Evolutionary conservation across 2,329 filamentous ascomycete genomes (phyloP).

Genomic region (Penicillium sp.): DNA sequence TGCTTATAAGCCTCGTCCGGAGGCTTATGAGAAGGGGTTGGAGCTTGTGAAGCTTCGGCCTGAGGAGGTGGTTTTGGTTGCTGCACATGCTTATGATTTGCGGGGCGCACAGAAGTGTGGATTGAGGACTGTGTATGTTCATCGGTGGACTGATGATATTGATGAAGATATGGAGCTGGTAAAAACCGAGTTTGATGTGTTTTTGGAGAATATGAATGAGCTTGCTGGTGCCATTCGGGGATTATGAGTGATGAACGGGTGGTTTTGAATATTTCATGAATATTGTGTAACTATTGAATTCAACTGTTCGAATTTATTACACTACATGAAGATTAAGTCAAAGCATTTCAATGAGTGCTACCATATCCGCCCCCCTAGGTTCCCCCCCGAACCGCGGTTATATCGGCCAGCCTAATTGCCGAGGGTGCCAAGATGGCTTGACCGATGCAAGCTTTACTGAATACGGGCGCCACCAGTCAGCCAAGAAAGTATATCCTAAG

Average conservation of each 20-base stretch:
- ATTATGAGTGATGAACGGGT: not conserved
- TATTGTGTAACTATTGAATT: not conserved
- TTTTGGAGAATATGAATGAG: conserved; percentile 27
- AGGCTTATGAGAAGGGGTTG: conserved; percentile 50
- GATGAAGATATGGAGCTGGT: conserved; percentile 48
- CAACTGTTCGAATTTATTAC: not conserved
- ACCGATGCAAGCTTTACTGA: not conserved
- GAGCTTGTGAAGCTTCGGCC: conserved; percentile 47
- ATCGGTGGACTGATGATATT: conserved; percentile 56
- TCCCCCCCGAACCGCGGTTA: not conserved
- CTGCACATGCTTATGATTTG: conserved; percentile 57
- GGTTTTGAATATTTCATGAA: not conserved
- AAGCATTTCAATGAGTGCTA: too few relatives aligned
- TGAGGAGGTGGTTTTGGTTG: conserved; percentile 54
- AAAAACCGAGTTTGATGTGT: conserved; percentile 44
- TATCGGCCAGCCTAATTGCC: not conserved
- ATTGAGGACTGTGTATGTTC: conserved; percentile 55
- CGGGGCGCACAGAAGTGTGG: conserved; percentile 51
- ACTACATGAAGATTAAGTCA: not conserved
- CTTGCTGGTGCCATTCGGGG: conserved; percentile 13
- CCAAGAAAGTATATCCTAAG: not conserved
- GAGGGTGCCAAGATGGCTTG: conserved; percentile 2
- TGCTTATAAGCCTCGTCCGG: conserved; percentile 50
- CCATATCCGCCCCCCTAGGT: too few relatives aligned
- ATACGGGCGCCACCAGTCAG: not conserved